Base-by-base conservation (phyloP, 2,329 filamentous ascomycete species). In the Aspergillus arachidicola region DNA sequence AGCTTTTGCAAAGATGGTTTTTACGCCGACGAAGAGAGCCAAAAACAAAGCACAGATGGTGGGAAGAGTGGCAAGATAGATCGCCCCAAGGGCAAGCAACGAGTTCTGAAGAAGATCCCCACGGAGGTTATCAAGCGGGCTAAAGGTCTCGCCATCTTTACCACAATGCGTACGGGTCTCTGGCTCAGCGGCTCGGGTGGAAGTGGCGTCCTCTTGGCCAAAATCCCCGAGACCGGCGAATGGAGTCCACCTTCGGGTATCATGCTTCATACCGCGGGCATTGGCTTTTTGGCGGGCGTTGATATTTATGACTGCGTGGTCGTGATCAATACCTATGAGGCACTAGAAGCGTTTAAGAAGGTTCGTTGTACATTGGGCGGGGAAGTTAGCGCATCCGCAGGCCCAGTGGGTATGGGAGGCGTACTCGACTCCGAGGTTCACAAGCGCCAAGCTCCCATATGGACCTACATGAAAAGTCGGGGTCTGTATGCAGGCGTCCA, bases 271-370 rank as follows among this genome's bases (percentile, higher is more conserved):
- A 97, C 94, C 0, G 88, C 92, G 1, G 93, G 91, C 0, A 84
- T 97, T 38, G 94, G 93, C 41, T 97, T 98, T 73, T 86, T 97
- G 59, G 89, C 94, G 6, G 94, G 94, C 2, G 91, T 97, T 46
- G 94, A 98, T 75, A 93, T 97, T 36, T 98, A 97, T 82, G 94
- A 98, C 76, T 97, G 94, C 73, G 91, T 98, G 16, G 86, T 97
- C 10, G 91, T 97, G 41, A 94, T 97, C 74, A 97, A 96, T 80
- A 93, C 91, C 51, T 87, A 91, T 53, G 86, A 92, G 61, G 93
- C 93, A 7, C 82, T 98, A 54, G 91, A 97, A 68, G 88, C 91
- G 0, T 96, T 97, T 74, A 93, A 91, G 41, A 89, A 89, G 62
- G 82, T 94, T 4, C 87, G 90, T 59, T 88, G 93, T 60, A 95